Base-by-base conservation (phyloP, 208 protist species). In the Wallacemonas sp. region DNA sequence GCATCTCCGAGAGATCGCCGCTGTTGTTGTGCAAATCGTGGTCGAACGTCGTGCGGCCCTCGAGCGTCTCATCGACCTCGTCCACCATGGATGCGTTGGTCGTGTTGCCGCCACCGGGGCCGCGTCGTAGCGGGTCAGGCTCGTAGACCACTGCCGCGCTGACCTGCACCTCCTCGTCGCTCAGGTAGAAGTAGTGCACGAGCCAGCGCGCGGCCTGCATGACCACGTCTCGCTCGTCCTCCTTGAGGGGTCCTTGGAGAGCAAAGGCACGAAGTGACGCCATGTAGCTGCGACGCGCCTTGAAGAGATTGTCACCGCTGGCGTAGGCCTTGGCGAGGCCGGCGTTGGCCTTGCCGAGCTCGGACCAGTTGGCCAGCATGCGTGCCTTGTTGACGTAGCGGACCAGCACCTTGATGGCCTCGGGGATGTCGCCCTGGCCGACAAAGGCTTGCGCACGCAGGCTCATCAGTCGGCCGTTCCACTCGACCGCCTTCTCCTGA, bases 131-230 rank as follows among this genome's bases (percentile, higher is more conserved):
- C 10, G 14, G 14, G 2, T 68, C 63, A 10, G 49, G 42, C 23
- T 61, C 52, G 52, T 50, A 42, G 18, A 44, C 31, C 3, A 25
- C 38, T 5, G 16, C 5, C 10, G 52, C 65, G 64, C 78, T 57
- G 5, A 94, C 67, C 59, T 81, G 70, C 31, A 94, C 81, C 14
- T 82, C 69, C 50, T 89, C 86, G 20, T 83, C 67, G 62, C 86
- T 91, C 2, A 93, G 73, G 76, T 94, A 93, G 73, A 82, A 89
- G 67, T 93, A 73, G 61, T 94, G 86, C 55, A 94, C 81, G 8
- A 96, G 75, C 88, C 91, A 96, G 2, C 84, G 87, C 50, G 87
- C 83, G 18, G 84, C 87, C 45, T 91, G 80, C 28, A 91, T 68
- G 2, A 81, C 77, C 25, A 77, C 76, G 20, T 83, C 70, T 5